These are phyloP conservation scores for Penicillium longicatenatum DNA, from an alignment of 495 filamentous ascomycete genomes.

Conservation along the genomic window DNA sequence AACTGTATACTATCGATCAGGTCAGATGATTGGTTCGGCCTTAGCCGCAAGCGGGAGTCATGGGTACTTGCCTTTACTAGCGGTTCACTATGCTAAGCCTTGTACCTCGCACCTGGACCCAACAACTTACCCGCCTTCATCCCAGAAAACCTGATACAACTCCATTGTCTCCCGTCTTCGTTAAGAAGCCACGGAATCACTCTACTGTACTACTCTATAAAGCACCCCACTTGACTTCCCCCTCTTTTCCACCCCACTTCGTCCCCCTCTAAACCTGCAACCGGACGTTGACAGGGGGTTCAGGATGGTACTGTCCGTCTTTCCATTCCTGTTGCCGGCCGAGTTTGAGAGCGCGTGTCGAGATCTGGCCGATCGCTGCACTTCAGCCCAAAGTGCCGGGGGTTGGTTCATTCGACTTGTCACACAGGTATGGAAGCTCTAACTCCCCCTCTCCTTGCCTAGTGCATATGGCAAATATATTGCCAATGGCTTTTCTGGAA, in stretches of 20 bases:
- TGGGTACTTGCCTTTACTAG: slow-evolving; percentile 1
- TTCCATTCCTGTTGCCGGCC: slow-evolving; percentile 57
- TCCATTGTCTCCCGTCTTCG: background rate
- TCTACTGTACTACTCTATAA: background rate
- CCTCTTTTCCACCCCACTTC: background rate
- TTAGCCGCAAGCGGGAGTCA: slow-evolving; percentile 14
- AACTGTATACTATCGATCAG: background rate
- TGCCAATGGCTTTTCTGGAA: slow-evolving; percentile 6
- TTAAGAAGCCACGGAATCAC: too few species aligned
- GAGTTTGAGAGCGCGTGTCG: slow-evolving; percentile 66
- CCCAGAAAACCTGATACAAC: background rate
- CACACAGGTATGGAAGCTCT: slow-evolving; percentile 31
- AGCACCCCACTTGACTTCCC: background rate
- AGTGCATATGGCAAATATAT: slow-evolving; percentile 10
- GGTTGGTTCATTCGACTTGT: slow-evolving; percentile 34
- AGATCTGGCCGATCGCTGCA: slow-evolving; percentile 51
- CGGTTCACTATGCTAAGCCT: background rate
- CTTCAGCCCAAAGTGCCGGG: slow-evolving; percentile 15
- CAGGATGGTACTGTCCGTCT: slow-evolving; percentile 26
- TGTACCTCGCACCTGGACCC: slow-evolving; percentile 1
- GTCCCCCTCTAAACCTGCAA: slow-evolving; percentile 12
- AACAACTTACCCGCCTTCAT: background rate
- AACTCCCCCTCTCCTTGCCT: slow-evolving; percentile 13
- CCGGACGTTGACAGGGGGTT: slow-evolving; percentile 21
- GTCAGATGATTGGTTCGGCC: slow-evolving; percentile 5